Evolutionary conservation across 192 early-diverging fungal species (phyloP).

Genomic region (Dispira parvispora): DNA sequence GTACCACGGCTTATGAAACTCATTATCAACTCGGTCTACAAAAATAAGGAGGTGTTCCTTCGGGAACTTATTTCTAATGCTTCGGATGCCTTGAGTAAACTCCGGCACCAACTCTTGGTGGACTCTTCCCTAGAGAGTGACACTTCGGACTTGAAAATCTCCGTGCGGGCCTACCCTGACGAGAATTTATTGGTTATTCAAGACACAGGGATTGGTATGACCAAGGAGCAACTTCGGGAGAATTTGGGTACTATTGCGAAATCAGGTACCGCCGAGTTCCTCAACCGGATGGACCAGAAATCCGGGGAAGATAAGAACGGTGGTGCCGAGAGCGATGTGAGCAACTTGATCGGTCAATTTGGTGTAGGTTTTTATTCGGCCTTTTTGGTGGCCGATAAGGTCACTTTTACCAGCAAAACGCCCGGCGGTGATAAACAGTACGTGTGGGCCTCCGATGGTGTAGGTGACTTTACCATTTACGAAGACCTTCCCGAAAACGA

Average conservation of each 20-base stretch:
- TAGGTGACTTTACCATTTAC: constrained; percentile 75
- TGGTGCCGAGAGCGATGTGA: constrained; percentile 29
- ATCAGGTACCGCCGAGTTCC: constrained; percentile 85
- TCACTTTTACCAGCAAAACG: constrained; percentile 78
- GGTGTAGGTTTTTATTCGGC: constrained; percentile 99
- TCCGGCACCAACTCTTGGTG: constrained; percentile 64
- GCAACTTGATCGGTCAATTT: constrained; percentile 89
- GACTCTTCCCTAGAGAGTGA: constrained; percentile 37
- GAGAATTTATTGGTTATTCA: constrained; percentile 61
- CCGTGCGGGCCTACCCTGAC: constrained; percentile 57
- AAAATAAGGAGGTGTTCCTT: constrained; percentile 88
- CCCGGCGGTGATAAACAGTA: constrained; percentile 61
- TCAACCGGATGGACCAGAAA: constrained; percentile 65
- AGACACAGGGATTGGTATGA: constrained; percentile 97
- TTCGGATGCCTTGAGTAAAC: constrained; percentile 93
- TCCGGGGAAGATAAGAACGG: constrained; percentile 19
- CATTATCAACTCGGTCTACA: constrained; percentile 94
- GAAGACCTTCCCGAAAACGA: constrained; percentile 83
- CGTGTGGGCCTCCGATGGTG: constrained; percentile 90
- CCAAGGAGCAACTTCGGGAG: constrained; percentile 63
- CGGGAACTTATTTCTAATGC: constrained; percentile 93
- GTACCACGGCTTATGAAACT: constrained; percentile 82
- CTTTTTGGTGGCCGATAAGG: constrained; percentile 90
- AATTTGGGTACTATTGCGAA: constrained; percentile 98
- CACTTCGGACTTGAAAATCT: constrained; percentile 63